A percentile compares a stretch with the other conserved stretches of the same genome.
Conservation (phyloP, 352 stramenopile species). For the Pythium utonaiense region DNA sequence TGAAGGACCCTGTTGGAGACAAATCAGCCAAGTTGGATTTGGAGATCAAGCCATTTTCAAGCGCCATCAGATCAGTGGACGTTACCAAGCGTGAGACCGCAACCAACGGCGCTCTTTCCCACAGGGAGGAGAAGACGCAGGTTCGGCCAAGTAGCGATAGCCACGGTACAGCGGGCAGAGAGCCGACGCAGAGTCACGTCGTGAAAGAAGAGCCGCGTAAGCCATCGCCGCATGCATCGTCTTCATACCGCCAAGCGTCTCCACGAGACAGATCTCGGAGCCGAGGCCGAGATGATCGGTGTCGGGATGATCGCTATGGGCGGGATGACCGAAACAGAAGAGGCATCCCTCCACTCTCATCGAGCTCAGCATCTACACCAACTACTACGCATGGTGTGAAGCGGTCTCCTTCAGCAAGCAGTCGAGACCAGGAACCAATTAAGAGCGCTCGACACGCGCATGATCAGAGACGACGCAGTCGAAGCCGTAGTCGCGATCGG, state of each 20-base stretch:
- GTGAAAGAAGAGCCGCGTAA: not conserved
- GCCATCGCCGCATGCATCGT: not conserved
- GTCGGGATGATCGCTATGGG: not conserved
- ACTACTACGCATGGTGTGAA: conserved; percentile 3
- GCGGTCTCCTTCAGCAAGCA: not conserved
- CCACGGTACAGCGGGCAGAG: not conserved
- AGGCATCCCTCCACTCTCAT: not conserved
- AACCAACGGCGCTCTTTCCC: not conserved
- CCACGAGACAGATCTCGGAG: conserved; percentile 10
- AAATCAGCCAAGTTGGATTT: not conserved
- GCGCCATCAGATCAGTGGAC: not conserved
- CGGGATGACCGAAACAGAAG: not conserved
- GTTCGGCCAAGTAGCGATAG: no score
- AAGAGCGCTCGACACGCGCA: conserved; percentile 5
- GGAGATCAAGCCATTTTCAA: not conserved
- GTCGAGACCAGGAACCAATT: conserved; percentile 1
- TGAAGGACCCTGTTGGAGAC: not conserved
- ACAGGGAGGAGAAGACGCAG: not conserved
- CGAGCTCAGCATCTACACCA: not conserved
- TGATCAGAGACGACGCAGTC: not conserved
- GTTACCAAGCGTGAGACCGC: not conserved
- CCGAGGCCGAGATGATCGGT: not conserved
- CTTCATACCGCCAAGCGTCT: not conserved
- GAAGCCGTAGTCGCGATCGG: conserved; percentile 12
- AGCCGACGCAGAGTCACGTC: not conserved